Conservation (phyloP, 2,329 filamentous ascomycete genomes). For the Aspergillus vadensis region DNA sequence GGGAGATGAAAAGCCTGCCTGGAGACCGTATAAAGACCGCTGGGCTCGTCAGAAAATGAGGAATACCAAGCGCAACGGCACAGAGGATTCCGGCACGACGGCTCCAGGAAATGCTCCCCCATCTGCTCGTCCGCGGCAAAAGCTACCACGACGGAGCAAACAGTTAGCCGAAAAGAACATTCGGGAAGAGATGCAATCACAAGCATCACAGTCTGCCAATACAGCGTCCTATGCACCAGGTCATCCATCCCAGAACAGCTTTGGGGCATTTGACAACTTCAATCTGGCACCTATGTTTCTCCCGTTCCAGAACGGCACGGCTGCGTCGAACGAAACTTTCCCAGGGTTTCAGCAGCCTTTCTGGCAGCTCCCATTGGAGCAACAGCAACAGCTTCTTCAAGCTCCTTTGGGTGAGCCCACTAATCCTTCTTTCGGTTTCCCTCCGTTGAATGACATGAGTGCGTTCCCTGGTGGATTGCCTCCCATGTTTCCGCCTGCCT, state of each 20-base stretch:
- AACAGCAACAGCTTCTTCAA: conserved; percentile 11
- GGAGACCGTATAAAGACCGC: conserved; percentile 24
- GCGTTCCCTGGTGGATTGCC: conserved; percentile 11
- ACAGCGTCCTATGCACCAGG: background rate
- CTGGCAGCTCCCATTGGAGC: background rate
- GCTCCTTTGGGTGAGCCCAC: conserved; percentile 8
- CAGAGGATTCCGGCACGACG: conserved; percentile 1
- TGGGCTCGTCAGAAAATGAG: conserved; percentile 18
- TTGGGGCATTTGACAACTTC: conserved; percentile 4
- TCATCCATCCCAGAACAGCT: background rate
- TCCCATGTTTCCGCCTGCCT: conserved; percentile 13
- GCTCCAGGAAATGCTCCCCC: background rate
- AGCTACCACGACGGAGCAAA: background rate
- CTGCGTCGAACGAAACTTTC: background rate
- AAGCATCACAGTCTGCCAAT: background rate
- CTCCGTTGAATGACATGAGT: conserved; percentile 16
- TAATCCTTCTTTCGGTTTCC: conserved; percentile 9
- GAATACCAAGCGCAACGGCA: background rate
- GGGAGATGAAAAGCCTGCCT: conserved; percentile 11
- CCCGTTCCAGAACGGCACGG: background rate
- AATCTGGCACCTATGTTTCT: conserved; percentile 14
- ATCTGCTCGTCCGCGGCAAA: background rate
- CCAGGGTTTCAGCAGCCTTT: conserved; percentile 12
- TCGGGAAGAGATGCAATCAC: background rate
- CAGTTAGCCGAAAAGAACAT: background rate